These are phyloP conservation scores for Starmerella roubikii DNA, from an alignment of 805 yeast genomes.

Conservation along the genomic window DNA sequence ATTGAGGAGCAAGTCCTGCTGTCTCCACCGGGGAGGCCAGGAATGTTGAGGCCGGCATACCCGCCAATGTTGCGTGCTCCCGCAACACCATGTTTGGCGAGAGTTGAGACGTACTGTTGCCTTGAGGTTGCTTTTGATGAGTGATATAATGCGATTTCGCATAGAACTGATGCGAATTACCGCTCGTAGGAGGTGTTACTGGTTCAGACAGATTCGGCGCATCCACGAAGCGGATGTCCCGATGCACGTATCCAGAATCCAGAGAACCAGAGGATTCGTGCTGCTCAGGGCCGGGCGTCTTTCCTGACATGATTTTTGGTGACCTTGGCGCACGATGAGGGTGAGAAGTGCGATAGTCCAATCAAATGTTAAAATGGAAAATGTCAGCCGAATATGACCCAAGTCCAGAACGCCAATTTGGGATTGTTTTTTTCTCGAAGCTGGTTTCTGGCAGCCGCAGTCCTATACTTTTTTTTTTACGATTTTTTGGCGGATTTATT, in stretches of 20 bases:
- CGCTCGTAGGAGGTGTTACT: constrained; percentile 13
- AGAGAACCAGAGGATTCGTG: background rate
- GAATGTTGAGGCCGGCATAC: background rate
- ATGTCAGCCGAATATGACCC: too few species aligned
- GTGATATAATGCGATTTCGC: constrained; percentile 1
- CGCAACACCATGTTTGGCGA: constrained; percentile 3
- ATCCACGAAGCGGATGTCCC: background rate
- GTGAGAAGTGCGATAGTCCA: too few species aligned
- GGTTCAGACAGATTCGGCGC: constrained; percentile 5
- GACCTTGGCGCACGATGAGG: too few species aligned
- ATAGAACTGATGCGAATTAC: constrained; percentile 2
- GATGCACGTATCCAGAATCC: background rate
- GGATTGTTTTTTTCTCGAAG: too few species aligned
- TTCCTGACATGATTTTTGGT: too few species aligned
- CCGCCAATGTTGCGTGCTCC: background rate
- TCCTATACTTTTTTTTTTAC: too few species aligned
- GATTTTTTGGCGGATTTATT: too few species aligned
- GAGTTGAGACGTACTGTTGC: background rate
- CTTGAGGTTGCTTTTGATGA: too few species aligned
- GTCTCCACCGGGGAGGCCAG: constrained; percentile 1
- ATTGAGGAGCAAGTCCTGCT: background rate
- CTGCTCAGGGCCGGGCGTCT: background rate
- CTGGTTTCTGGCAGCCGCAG: too few species aligned
- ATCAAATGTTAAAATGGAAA: too few species aligned
- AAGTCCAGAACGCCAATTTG: too few species aligned